A percentile compares a stretch with the other conserved stretches of the same genome.
Conservation (phyloP, 352 stramenopile genomes). For the Saprolegnia parasitica region DNA sequence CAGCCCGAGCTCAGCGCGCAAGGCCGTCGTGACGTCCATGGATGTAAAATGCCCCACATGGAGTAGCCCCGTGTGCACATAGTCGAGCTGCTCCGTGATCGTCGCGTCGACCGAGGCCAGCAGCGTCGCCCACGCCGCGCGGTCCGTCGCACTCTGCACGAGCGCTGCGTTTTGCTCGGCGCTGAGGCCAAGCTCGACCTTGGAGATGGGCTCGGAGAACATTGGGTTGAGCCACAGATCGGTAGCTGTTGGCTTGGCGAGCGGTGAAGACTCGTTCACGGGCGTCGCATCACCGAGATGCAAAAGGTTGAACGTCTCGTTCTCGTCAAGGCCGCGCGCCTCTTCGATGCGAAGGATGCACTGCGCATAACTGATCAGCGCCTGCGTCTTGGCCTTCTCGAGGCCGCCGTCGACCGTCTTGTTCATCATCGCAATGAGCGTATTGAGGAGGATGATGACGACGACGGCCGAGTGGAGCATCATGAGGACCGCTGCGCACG, state of each 20-base stretch:
- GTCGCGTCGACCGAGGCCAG: neutral
- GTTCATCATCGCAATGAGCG: neutral
- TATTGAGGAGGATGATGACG: neutral
- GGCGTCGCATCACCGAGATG: neutral
- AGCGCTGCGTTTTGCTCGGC: neutral
- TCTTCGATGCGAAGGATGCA: neutral
- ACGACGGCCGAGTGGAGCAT: conserved; percentile 4
- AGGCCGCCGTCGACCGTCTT: neutral
- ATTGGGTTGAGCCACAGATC: neutral
- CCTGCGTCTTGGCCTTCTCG: neutral
- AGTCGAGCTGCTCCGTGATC: neutral
- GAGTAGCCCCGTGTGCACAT: neutral
- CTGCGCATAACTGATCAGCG: neutral
- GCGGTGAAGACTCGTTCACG: neutral
- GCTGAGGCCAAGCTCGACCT: neutral
- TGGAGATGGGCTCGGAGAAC: neutral
- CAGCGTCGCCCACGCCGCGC: neutral
- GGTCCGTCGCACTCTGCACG: neutral
- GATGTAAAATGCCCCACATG: neutral
- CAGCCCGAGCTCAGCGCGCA: neutral
- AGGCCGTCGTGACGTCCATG: neutral
- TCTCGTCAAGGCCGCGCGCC: neutral
- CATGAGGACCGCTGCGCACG: neutral
- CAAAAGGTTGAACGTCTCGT: neutral
- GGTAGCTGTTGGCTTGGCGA: neutral